Evolutionary conservation across 805 yeast species (phyloP).

Genomic region (Candida hispaniensis): DNA sequence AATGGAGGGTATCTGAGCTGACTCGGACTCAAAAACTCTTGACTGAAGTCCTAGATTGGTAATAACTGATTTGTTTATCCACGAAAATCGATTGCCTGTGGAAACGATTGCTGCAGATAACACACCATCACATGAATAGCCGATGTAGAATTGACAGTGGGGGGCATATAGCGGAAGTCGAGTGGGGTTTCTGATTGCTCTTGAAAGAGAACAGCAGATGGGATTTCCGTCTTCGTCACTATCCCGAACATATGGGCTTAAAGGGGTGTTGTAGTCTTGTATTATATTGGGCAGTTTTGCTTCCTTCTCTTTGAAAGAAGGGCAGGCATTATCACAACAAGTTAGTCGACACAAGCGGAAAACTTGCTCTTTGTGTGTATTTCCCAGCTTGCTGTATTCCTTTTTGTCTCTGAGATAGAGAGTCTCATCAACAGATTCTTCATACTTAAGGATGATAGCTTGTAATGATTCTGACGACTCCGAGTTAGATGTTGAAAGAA

Average conservation of each 20-base stretch:
- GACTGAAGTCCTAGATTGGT: conserved; percentile 6
- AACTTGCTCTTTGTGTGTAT: conserved; percentile 1
- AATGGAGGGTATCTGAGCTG: conserved; percentile 9
- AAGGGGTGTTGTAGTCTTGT: too few relatives aligned
- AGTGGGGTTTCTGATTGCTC: conserved; percentile 7
- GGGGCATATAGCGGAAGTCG: conserved; percentile 9
- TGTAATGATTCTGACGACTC: too few relatives aligned
- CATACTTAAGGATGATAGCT: conserved; percentile 8
- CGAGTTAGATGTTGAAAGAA: too few relatives aligned
- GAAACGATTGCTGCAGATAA: conserved; percentile 5
- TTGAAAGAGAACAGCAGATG: conserved; percentile 3
- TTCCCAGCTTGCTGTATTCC: conserved; percentile 5
- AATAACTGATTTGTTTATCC: conserved; percentile 5
- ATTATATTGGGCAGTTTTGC: too few relatives aligned
- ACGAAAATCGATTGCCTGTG: conserved; percentile 8
- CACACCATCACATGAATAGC: conserved; percentile 5
- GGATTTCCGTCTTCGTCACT: conserved; percentile 3
- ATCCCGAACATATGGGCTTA: too few relatives aligned
- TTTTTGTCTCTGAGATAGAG: conserved; percentile 8
- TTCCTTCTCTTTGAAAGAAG: background rate
- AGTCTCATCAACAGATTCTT: conserved; percentile 3
- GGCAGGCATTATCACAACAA: conserved; percentile 2
- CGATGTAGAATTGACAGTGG: conserved; percentile 12
- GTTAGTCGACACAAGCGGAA: too few relatives aligned
- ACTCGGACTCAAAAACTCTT: background rate